Percentiles rank a stretch among this genome's conserved stretches.
phyloP scores from a whole-genome alignment of 2,329 filamentous ascomycete genomes.

The Lachnellula subtilissima region DNA sequence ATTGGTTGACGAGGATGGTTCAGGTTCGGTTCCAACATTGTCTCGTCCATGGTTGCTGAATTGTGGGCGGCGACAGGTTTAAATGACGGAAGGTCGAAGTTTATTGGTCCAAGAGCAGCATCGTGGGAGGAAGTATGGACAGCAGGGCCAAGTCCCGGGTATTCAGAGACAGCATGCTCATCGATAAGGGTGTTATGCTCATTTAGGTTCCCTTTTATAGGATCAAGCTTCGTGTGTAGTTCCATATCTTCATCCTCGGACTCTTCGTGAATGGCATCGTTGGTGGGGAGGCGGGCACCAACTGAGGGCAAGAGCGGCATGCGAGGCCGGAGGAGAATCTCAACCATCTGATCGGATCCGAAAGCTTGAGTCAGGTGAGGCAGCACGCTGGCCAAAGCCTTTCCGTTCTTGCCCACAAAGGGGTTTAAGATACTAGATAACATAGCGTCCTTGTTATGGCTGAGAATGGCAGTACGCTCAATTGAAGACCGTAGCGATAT shows the following conservation, averaged over 20 bases:
- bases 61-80: not conserved
- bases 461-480: constrained; percentile 75
- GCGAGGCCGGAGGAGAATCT: constrained; percentile 58
- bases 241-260: constrained; percentile 23
- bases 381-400: constrained; percentile 67
- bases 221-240: constrained; percentile 2
- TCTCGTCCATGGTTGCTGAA: not conserved
- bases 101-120: not conserved
- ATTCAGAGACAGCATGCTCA: constrained; percentile 5
- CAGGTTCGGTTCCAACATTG: not conserved
- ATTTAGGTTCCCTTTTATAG: constrained; percentile 5
- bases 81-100: not conserved
- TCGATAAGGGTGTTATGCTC: not conserved
- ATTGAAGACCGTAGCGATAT: constrained; percentile 68
- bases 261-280: constrained; percentile 11
- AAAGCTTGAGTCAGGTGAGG: constrained; percentile 71
- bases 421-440: constrained; percentile 79
- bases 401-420: constrained; percentile 56
- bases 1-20: not conserved
- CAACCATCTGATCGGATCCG: constrained; percentile 59
- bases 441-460: constrained; percentile 65
- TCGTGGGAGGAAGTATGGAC: not conserved
- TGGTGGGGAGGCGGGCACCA: not conserved
- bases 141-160: not conserved
- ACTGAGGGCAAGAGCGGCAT: constrained; percentile 40